Percentiles rank a stretch among this genome's conserved stretches.
Conservation (phyloP, 352 stramenopile genomes). For the Globisporangium carolinianum region DNA sequence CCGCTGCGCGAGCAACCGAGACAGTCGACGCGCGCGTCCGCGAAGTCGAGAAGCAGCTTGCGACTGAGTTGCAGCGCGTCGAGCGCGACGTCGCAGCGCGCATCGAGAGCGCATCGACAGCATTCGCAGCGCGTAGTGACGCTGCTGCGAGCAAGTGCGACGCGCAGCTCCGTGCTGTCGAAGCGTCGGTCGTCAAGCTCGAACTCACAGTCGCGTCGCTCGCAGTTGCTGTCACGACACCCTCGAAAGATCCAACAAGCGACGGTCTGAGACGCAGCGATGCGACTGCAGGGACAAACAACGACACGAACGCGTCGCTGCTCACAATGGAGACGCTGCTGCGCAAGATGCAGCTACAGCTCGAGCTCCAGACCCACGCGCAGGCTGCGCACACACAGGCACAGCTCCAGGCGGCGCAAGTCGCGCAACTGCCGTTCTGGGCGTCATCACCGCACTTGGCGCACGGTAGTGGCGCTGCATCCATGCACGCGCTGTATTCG, state of each 20-base stretch:
- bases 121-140: conserved; percentile 6
- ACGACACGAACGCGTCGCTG: conserved; percentile 24
- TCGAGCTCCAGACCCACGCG: conserved; percentile 37
- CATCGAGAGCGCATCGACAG: conserved; percentile 3
- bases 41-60: conserved; percentile 20
- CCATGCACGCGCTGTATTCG: background rate
- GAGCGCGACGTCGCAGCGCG: conserved; percentile 12
- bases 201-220: background rate
- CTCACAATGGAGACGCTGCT: conserved; percentile 46
- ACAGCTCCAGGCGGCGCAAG: conserved; percentile 11
- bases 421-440: conserved; percentile 7
- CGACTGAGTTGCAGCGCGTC: conserved; percentile 7
- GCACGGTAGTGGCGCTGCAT: background rate
- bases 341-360: conserved; percentile 60
- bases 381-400: conserved; percentile 20
- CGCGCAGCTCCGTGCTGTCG: background rate
- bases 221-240: background rate
- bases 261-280: too few species aligned
- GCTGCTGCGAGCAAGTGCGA: background rate
- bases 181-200: conserved; percentile 4
- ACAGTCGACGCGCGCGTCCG: conserved; percentile 29
- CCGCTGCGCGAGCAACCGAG: conserved; percentile 17
- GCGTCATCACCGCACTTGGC: conserved; percentile 3
- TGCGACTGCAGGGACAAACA: background rate
- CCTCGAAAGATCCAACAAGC: background rate